phyloP scores from a whole-genome alignment of 495 filamentous ascomycete genomes.

The Astrothelium subdiscretum region DNA sequence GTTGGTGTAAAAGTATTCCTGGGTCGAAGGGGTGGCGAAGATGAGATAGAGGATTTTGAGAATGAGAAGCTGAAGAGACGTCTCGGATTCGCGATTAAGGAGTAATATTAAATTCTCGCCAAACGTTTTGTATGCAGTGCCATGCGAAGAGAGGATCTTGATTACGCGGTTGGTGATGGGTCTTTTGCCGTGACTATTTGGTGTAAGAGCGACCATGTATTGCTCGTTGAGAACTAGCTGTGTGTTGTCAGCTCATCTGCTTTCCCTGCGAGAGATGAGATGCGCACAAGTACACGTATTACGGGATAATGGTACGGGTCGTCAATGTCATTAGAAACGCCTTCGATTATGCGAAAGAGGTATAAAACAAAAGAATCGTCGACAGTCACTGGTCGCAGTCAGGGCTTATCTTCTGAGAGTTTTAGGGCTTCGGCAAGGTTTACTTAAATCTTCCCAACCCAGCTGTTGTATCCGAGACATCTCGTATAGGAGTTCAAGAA shows the following conservation, averaged over 20 bases:
- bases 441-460: slow-evolving; percentile 63
- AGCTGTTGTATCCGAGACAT: slow-evolving; percentile 89
- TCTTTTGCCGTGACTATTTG: slow-evolving; percentile 32
- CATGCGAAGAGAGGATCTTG: slow-evolving; percentile 71
- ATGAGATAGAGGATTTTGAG: slow-evolving; percentile 90
- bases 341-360: slow-evolving; percentile 81
- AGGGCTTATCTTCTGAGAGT: slow-evolving; percentile 3
- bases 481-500: slow-evolving; percentile 88
- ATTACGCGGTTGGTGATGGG: slow-evolving; percentile 86
- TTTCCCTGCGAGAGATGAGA: not conserved
- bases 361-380: slow-evolving; percentile 78
- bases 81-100: slow-evolving; percentile 86
- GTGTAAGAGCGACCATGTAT: slow-evolving; percentile 72
- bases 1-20: slow-evolving; percentile 98
- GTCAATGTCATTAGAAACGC: slow-evolving; percentile 73
- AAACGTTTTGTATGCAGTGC: slow-evolving; percentile 78
- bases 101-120: slow-evolving; percentile 96
- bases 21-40: slow-evolving; percentile 80
- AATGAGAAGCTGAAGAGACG: slow-evolving; percentile 83
- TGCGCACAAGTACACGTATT: slow-evolving; percentile 73
- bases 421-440: slow-evolving; percentile 18
- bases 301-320: slow-evolving; percentile 96
- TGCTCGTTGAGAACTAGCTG: slow-evolving; percentile 96
- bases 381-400: slow-evolving; percentile 40
- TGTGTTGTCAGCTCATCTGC: not conserved